phyloP scores from a whole-genome alignment of 2,329 filamentous ascomycete genomes.

The Bipolaris victoriae region DNA sequence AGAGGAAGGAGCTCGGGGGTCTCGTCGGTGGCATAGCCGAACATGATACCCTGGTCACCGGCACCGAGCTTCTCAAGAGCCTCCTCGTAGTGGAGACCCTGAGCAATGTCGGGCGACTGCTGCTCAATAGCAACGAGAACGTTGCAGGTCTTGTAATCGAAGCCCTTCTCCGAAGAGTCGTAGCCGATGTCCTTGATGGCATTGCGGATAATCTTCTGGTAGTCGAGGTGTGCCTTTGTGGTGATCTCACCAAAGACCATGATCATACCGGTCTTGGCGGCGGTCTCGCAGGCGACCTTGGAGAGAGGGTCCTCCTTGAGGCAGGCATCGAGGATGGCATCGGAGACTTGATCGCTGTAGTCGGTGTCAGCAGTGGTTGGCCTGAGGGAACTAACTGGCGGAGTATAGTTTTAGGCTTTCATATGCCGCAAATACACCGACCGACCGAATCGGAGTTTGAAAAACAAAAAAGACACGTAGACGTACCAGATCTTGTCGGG shows the following conservation, averaged over 20 bases:
- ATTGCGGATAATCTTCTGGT: slow-evolving; percentile 94
- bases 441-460: background rate
- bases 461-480: background rate
- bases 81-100: slow-evolving; percentile 98
- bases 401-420: background rate
- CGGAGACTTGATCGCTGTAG: slow-evolving; percentile 87
- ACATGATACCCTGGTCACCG: slow-evolving; percentile 99
- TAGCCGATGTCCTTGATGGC: slow-evolving; percentile 99
- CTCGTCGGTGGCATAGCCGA: slow-evolving; percentile 99
- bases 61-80: slow-evolving; percentile 97
- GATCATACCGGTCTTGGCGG: slow-evolving; percentile 99
- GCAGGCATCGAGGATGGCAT: slow-evolving; percentile 98
- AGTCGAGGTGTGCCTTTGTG: slow-evolving; percentile 93
- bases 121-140: slow-evolving; percentile 98
- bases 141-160: slow-evolving; percentile 99
- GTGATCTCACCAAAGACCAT: slow-evolving; percentile 89
- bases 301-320: slow-evolving; percentile 92
- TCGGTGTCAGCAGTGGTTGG: slow-evolving; percentile 28
- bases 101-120: slow-evolving; percentile 98
- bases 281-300: slow-evolving; percentile 98
- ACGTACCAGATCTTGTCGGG: slow-evolving; percentile 88
- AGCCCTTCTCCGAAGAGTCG: slow-evolving; percentile 95
- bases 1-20: slow-evolving; percentile 96
- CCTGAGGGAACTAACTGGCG: background rate
- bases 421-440: background rate